Percentiles rank a stretch among this genome's conserved stretches.
Conservation (phyloP, 805 yeast species). For the Torulaspora delbrueckii region DNA sequence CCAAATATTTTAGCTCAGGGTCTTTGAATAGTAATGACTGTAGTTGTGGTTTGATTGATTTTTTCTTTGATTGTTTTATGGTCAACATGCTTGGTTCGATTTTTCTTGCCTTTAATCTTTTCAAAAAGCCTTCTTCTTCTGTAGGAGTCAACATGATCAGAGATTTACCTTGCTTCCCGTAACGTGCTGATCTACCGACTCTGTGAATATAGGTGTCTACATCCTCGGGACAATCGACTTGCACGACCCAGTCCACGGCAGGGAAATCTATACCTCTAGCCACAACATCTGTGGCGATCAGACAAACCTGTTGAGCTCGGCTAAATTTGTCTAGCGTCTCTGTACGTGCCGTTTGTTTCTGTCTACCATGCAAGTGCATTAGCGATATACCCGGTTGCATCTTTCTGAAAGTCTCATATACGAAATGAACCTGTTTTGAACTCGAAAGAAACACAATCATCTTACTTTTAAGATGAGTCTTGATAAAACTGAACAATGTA, state of each 20-base stretch:
- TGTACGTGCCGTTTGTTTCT: constrained; percentile 81
- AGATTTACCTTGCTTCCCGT: constrained; percentile 79
- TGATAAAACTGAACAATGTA: constrained; percentile 77
- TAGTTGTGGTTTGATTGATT: constrained; percentile 72
- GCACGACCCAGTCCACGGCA: constrained; percentile 91
- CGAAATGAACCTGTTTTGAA: constrained; percentile 85
- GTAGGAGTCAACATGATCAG: constrained; percentile 76
- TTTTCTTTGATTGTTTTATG: constrained; percentile 66
- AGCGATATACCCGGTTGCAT: constrained; percentile 89
- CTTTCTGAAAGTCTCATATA: constrained; percentile 79
- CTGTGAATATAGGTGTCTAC: constrained; percentile 84
- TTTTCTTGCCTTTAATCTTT: constrained; percentile 53
- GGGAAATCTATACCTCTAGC: constrained; percentile 93
- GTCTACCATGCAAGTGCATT: constrained; percentile 82
- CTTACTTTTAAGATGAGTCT: constrained; percentile 74
- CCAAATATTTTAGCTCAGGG: constrained; percentile 87
- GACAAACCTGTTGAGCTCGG: constrained; percentile 71
- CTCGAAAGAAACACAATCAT: constrained; percentile 81
- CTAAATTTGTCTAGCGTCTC: constrained; percentile 78
- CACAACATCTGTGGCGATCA: constrained; percentile 86
- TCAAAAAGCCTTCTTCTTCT: constrained; percentile 74
- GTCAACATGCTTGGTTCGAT: constrained; percentile 69
- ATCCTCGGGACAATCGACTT: constrained; percentile 88
- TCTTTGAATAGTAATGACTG: constrained; percentile 89
- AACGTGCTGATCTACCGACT: constrained; percentile 86